These are phyloP conservation scores for Tricholoma flavovirens DNA, from an alignment of 768 basidiomycete species.

Conservation along the genomic window DNA sequence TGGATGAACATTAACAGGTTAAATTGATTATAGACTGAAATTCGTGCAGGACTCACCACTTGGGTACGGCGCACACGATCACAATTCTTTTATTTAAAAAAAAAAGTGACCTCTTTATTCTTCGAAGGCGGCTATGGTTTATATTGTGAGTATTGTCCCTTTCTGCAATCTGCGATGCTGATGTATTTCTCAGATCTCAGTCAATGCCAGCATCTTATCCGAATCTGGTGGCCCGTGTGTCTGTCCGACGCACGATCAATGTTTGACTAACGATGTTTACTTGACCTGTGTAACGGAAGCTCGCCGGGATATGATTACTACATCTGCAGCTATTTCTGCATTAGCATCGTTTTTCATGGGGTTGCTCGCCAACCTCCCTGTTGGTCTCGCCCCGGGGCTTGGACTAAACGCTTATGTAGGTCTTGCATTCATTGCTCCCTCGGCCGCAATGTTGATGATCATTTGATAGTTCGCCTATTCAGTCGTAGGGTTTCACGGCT, in stretches of 20 bases:
- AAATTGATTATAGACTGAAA: conserved; percentile 50
- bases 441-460: not conserved
- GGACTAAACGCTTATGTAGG: conserved; percentile 78
- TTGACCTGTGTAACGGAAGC: conserved; percentile 53
- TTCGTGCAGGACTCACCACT: conserved; percentile 75
- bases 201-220: conserved; percentile 75
- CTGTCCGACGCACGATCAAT: conserved; percentile 56
- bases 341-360: conserved; percentile 81
- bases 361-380: conserved; percentile 78
- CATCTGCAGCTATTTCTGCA: conserved; percentile 73
- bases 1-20: not conserved
- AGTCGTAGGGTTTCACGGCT: conserved; percentile 80
- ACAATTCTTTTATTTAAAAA: not conserved
- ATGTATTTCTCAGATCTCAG: conserved; percentile 54
- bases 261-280: conserved; percentile 48
- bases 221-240: conserved; percentile 79
- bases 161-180: not conserved
- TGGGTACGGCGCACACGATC: conserved; percentile 46
- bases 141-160: conserved; percentile 49
- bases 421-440: conserved; percentile 5
- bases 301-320: conserved; percentile 77
- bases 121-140: conserved; percentile 75
- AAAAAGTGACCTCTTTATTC: conserved; percentile 5
- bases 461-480: conserved; percentile 71
- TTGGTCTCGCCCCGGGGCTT: conserved; percentile 84